Evolutionary conservation across 768 basidiomycete genomes (phyloP).

Genomic region (Lactifluus volemus): DNA sequence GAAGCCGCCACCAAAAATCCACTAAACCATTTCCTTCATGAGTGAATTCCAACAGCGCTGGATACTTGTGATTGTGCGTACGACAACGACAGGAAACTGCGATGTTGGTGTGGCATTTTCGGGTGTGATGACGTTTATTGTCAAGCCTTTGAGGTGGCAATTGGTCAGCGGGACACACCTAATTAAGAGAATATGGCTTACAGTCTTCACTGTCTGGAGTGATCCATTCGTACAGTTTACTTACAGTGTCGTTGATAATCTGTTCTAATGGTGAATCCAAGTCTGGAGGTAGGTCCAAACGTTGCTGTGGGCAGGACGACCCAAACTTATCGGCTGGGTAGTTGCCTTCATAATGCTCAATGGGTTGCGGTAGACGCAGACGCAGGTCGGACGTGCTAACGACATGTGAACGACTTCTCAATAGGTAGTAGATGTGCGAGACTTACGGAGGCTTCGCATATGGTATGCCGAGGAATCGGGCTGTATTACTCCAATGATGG

Average conservation of each 20-base stretch:
- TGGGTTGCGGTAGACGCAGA: constrained; percentile 27
- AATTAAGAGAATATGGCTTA: constrained; percentile 5
- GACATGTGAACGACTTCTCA: too few species aligned
- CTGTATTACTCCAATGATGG: neutral
- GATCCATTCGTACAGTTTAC: neutral
- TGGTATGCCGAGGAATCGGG: constrained; percentile 25
- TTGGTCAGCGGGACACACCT: too few species aligned
- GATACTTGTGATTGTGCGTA: neutral
- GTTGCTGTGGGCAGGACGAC: constrained; percentile 24
- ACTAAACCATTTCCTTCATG: constrained; percentile 7
- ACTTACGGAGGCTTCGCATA: constrained; percentile 33
- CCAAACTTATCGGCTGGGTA: constrained; percentile 20
- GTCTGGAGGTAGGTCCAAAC: constrained; percentile 6
- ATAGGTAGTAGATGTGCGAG: neutral
- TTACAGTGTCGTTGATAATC: neutral
- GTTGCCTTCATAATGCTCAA: constrained; percentile 14
- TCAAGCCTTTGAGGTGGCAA: constrained; percentile 17
- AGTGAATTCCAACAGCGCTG: too few species aligned
- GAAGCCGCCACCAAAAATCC: constrained; percentile 23
- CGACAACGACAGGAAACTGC: constrained; percentile 23
- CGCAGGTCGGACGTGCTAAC: constrained; percentile 23
- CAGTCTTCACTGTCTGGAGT: constrained; percentile 20
- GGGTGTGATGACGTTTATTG: constrained; percentile 22
- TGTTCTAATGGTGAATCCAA: neutral
- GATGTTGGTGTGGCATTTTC: neutral